Evolutionary conservation across 495 filamentous ascomycete genomes (phyloP).

Genomic region (Cercophora scortea): DNA sequence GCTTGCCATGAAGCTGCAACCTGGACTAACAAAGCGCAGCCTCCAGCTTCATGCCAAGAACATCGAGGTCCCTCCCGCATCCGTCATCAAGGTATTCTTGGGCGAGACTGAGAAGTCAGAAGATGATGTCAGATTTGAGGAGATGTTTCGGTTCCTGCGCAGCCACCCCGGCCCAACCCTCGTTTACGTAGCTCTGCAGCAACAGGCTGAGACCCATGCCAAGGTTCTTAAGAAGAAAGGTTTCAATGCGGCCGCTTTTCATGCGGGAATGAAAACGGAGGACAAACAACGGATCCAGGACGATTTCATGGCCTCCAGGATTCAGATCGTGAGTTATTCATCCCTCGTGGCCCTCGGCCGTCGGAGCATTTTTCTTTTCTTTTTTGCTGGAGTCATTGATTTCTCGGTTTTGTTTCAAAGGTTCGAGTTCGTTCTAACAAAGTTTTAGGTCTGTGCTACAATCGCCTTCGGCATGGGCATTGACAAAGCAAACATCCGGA

Average conservation of each 20-base stretch:
- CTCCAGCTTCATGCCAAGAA: conserved; percentile 42
- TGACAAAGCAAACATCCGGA: conserved; percentile 52
- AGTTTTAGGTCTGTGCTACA: conserved; percentile 39
- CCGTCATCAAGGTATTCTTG: no score
- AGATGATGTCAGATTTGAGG: conserved; percentile 31
- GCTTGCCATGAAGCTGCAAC: background rate
- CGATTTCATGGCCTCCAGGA: conserved; percentile 40
- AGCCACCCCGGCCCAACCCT: conserved; percentile 45
- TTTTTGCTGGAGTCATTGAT: no score
- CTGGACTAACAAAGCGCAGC: conserved; percentile 1
- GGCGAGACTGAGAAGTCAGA: conserved; percentile 6
- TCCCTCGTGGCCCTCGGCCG: no score
- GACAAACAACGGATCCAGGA: conserved; percentile 39
- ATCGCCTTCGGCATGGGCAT: conserved; percentile 58
- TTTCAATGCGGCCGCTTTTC: conserved; percentile 40
- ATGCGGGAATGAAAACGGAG: conserved; percentile 42
- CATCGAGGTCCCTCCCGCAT: conserved; percentile 4
- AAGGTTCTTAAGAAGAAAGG: conserved; percentile 21
- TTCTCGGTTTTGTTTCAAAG: background rate
- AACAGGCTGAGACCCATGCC: conserved; percentile 41
- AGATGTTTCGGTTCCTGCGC: conserved; percentile 39
- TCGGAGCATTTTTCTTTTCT: no score
- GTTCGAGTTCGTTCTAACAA: background rate
- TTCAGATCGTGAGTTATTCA: conserved; percentile 26
- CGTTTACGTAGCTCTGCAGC: conserved; percentile 48